Base-by-base conservation (phyloP, 2,329 filamentous ascomycete genomes). In the Penicillium olsonii region DNA sequence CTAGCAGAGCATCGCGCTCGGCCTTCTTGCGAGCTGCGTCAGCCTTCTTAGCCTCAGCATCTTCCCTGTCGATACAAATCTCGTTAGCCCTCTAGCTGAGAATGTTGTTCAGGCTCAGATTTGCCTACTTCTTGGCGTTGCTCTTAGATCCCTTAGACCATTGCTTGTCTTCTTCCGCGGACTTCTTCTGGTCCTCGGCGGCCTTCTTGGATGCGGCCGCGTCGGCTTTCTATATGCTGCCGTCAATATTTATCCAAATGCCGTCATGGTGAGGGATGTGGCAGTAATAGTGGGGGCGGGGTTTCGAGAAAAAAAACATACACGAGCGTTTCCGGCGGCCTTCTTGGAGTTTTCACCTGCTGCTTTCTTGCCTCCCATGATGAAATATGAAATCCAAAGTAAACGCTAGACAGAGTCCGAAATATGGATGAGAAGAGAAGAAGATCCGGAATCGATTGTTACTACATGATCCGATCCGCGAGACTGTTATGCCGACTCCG, bases 131-230 rank as follows among this genome's bases (percentile, higher is more conserved):
- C 77, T 96, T 99, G 35, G 86, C 78, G 63, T 77, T 89, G 60
- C 81, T 87, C 78, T 97, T 99, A 45, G 90, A 71, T 34, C 94
- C 94, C 73, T 94, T 90, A 10, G 79, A 64, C 94, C 94, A 99
- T 62, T 95, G 79, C 46, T 82, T 79, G 4, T 85, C 82, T 64
- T 96, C 92, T 22, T 72, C 83, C 2, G 78, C 82, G 4, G 84
- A 84, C 45, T 78, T 81, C 72, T 86, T 86, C 31, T 81, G 75
- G 33, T 90, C 82, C 52, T 86, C 85, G 3, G 73, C 84, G 0
- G 90, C 89, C 51, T 85, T 80, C 75, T 97, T 97, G 48, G 81
- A 75, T 8, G 89, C 88, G 1, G 91, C 92, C 3, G 84, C 86
- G 41, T 96, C 91, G 55, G 91, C 91, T 80, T 99, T 97, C 75